These are phyloP conservation scores for Penicillium crystallinum DNA, from an alignment of 495 filamentous ascomycete species.

Conservation along the genomic window DNA sequence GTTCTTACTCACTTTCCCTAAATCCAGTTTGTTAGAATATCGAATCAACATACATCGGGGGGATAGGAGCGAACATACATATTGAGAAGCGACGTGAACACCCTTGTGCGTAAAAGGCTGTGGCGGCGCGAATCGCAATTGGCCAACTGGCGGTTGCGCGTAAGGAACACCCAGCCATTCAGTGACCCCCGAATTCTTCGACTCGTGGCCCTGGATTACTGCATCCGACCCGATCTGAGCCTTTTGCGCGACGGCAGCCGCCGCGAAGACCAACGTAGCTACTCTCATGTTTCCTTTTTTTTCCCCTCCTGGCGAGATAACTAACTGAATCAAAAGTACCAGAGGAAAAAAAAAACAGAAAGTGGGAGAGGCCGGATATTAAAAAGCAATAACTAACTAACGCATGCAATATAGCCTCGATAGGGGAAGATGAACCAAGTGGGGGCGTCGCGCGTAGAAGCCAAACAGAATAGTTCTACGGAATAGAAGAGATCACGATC, in stretches of 20 bases:
- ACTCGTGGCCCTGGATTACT: conserved; percentile 40
- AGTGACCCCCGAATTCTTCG: conserved; percentile 29
- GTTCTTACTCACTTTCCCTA: not conserved
- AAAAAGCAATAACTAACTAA: not conserved
- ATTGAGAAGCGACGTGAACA: not conserved
- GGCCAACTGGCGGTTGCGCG: conserved; percentile 40
- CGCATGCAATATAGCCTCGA: conserved; percentile 2
- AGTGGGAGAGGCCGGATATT: not conserved
- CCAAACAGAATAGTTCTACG: not conserved
- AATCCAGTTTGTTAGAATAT: not conserved
- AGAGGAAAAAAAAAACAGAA: not conserved
- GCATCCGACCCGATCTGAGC: conserved; percentile 26
- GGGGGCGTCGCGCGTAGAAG: not conserved
- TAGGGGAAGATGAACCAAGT: not conserved
- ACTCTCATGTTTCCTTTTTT: not conserved
- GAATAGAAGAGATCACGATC: too few relatives aligned
- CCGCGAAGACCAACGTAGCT: not conserved
- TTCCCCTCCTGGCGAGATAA: too few relatives aligned
- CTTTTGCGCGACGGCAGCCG: not conserved
- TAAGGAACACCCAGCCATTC: conserved; percentile 50
- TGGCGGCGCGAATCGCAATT: conserved; percentile 43
- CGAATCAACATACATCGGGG: too few relatives aligned
- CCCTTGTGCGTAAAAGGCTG: not conserved
- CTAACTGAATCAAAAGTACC: too few relatives aligned
- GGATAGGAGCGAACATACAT: not conserved